A percentile compares a stretch with the other conserved stretches of the same genome.
phyloP scores from a whole-genome alignment of 495 filamentous ascomycete species.

The Lasiosphaeris hirsuta region DNA sequence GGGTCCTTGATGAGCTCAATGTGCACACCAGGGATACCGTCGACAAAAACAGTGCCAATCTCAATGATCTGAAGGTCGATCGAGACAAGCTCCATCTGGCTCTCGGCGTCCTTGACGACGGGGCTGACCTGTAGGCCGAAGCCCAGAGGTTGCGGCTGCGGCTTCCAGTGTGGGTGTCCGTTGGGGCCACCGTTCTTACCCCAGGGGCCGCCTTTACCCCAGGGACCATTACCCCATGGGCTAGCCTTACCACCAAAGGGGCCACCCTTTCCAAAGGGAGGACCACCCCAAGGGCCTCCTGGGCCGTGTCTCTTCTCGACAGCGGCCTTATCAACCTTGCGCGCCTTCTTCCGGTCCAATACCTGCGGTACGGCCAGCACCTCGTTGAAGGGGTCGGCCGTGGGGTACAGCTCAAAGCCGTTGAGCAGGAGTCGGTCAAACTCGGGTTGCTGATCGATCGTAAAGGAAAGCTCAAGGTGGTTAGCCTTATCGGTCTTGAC shows the following conservation, averaged over 20 bases:
- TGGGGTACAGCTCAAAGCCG: conserved; percentile 43
- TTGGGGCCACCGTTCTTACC: neutral
- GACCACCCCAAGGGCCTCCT: too few relatives aligned
- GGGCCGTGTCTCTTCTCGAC: too few relatives aligned
- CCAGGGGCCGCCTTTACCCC: neutral
- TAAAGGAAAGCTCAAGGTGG: conserved; percentile 41
- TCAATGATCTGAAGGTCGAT: conserved; percentile 50
- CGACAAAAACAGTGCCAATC: conserved; percentile 43
- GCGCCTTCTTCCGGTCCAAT: conserved; percentile 11
- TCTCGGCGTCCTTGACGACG: conserved; percentile 28
- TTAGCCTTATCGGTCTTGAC: conserved; percentile 29
- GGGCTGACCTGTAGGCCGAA: conserved; percentile 31
- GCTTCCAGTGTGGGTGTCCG: conserved; percentile 12
- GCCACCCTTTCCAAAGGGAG: neutral
- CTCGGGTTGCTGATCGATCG: conserved; percentile 29
- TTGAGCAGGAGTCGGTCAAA: conserved; percentile 41
- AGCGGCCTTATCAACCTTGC: neutral
- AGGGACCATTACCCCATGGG: neutral
- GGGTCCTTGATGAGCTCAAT: conserved; percentile 43
- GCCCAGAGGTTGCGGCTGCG: conserved; percentile 33
- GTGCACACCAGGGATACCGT: conserved; percentile 45
- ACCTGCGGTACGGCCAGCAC: conserved; percentile 30
- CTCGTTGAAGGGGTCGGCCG: conserved; percentile 27
- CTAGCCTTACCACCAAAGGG: neutral
- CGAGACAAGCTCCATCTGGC: conserved; percentile 37